Percentiles rank a stretch among this genome's conserved stretches.
Conservation (phyloP, 257 asterid genomes). For the Verbena officinalis region DNA sequence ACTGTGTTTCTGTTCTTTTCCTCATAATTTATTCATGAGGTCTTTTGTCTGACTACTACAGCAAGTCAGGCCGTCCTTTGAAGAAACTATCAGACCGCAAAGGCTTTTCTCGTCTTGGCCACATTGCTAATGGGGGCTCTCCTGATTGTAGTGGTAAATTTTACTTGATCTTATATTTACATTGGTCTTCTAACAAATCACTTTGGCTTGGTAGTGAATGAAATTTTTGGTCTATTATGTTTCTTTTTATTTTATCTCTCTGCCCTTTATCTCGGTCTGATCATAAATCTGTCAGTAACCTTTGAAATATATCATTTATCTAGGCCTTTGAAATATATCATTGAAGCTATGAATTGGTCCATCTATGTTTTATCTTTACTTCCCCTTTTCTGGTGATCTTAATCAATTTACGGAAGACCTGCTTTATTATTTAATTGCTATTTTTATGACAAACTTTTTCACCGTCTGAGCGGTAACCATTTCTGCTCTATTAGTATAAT, state of each 20-base stretch:
- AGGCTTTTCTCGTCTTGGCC: constrained; percentile 88
- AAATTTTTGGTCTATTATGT: constrained; percentile 8
- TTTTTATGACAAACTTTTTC: not conserved
- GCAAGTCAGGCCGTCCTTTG: constrained; percentile 92
- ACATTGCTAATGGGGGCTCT: constrained; percentile 65
- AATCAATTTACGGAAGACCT: constrained; percentile 6
- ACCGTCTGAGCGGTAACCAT: not conserved
- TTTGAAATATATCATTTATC: too few relatives aligned
- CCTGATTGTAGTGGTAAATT: constrained; percentile 85
- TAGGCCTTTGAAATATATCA: not conserved
- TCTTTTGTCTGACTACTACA: constrained; percentile 43
- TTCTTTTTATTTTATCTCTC: constrained; percentile 1
- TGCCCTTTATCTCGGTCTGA: constrained; percentile 11
- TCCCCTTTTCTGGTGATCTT: constrained; percentile 3
- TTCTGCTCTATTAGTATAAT: constrained; percentile 8
- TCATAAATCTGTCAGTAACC: constrained; percentile 3
- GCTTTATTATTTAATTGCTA: constrained; percentile 12
- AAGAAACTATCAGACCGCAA: constrained; percentile 88
- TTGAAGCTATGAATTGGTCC: constrained; percentile 6
- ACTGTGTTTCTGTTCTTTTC: constrained; percentile 21
- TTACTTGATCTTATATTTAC: not conserved
- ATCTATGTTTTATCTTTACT: not conserved
- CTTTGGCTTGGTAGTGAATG: constrained; percentile 16
- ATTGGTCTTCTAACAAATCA: constrained; percentile 9
- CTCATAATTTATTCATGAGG: constrained; percentile 26